phyloP scores from a whole-genome alignment of 345 rosid genomes.

The Hibiscus trionum region DNA sequence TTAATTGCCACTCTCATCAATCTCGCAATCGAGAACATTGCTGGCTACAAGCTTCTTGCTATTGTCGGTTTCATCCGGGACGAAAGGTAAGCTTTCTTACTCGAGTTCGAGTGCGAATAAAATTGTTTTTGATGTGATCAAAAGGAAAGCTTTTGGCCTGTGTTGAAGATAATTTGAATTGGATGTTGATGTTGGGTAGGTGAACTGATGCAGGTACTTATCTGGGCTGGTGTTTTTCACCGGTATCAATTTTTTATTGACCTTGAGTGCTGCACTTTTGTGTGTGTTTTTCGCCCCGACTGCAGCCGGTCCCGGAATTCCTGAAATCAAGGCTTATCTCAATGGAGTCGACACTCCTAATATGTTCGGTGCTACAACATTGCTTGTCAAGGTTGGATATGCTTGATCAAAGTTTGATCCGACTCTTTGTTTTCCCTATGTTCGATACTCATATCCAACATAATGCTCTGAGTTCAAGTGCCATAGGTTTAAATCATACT shows the following conservation, averaged over 20 bases:
- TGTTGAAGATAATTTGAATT: neutral
- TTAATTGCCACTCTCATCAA: slow-evolving; percentile 78
- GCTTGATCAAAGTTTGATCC: neutral
- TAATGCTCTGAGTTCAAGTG: neutral
- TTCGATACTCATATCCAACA: too few relatives aligned
- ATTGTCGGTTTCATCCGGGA: slow-evolving; percentile 46
- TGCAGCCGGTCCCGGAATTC: slow-evolving; percentile 94
- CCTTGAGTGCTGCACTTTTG: slow-evolving; percentile 53
- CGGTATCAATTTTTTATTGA: slow-evolving; percentile 55
- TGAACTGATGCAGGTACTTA: slow-evolving; percentile 43
- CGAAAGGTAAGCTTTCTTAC: slow-evolving; percentile 33
- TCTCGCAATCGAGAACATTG: slow-evolving; percentile 79
- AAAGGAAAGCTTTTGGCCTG: neutral
- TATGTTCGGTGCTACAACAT: slow-evolving; percentile 72
- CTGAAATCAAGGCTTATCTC: slow-evolving; percentile 93
- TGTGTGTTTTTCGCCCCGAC: slow-evolving; percentile 87
- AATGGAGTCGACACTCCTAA: slow-evolving; percentile 89
- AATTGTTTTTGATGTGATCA: neutral
- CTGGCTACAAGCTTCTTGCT: slow-evolving; percentile 83
- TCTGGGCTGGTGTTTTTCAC: slow-evolving; percentile 47
- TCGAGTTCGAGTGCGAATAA: too few relatives aligned
- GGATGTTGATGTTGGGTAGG: neutral
- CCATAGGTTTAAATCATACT: neutral
- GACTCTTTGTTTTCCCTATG: too few relatives aligned
- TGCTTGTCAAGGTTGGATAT: slow-evolving; percentile 67